Evolutionary conservation across 2,329 filamentous ascomycete species (phyloP), one percentile per base, ranked within the genome.

Genomic region (Hypomyces perniciosus): DNA sequence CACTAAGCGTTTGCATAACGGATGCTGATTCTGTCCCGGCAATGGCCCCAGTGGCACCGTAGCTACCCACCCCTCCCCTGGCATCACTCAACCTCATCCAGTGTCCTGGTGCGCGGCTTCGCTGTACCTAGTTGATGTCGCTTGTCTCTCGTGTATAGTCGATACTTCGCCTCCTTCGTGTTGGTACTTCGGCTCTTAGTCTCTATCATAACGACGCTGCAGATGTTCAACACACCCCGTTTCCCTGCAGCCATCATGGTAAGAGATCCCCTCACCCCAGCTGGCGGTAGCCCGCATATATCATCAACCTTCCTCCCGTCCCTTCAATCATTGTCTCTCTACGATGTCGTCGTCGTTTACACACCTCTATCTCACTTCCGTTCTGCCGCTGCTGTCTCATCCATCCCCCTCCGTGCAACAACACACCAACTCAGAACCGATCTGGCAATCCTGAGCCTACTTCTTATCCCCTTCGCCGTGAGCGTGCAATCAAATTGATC

Each of bases 171-270:
- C 61, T 58, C 61, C 63, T 65, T 66, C 62, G 62, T 62, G 63
- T 61, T 59, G 64, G 68, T 69, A 70, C 68, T 58, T 67, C 57
- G 58, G 63, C 59, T 52, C 60, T 62, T 58, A 61, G 20, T 37
- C 30, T 51, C 59, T 62, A 60, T 61, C 61, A 61, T 59, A 59
- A 61, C 61, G 59, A 60, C 58, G 57, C 60, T 55, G 58, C 56
- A 63, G 48, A 56, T 66, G 65, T 68, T 63, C 61, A 63, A 65
- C 67, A 64, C 64, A 67, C 63, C 63, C 65, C 67, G 61, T 67
- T 61, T 66, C 60, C 62, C 64, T 65, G 65, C 65, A 66, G 63
- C 67, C 65, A 73, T 66, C 64, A 77, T 77, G 74, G 74, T 77
- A 75, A 76, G 74, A 65, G 58, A 63, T 64, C 63, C 62, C 64